Conservation (phyloP, 2,329 filamentous ascomycete genomes). For the Beauveria sp. region DNA sequence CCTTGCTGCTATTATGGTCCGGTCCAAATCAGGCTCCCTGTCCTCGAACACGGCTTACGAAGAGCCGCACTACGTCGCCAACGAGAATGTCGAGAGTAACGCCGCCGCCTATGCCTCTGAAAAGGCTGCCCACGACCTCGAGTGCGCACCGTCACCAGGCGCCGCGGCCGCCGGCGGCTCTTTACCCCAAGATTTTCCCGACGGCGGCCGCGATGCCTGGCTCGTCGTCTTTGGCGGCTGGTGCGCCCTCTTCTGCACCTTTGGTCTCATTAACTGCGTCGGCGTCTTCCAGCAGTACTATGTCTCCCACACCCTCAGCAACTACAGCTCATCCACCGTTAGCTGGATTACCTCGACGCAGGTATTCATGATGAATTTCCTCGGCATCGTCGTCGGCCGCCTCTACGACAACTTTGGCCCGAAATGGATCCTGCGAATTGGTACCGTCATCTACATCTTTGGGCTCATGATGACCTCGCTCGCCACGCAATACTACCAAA, state of each 20-base stretch:
- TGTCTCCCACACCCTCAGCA: slow-evolving; percentile 35
- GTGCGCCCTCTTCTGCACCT: slow-evolving; percentile 36
- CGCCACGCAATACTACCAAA: slow-evolving; percentile 35
- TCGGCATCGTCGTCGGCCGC: slow-evolving; percentile 47
- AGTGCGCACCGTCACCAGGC: not conserved
- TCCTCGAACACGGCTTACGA: slow-evolving; percentile 21
- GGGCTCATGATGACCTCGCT: slow-evolving; percentile 59
- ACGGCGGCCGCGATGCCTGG: slow-evolving; percentile 52
- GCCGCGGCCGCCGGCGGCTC: slow-evolving; percentile 15
- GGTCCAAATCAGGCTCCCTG: slow-evolving; percentile 17
- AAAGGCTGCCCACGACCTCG: not conserved
- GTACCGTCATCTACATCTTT: slow-evolving; percentile 51
- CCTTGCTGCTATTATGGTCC: slow-evolving; percentile 18
- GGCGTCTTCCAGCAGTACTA: slow-evolving; percentile 57
- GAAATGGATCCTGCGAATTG: slow-evolving; percentile 44
- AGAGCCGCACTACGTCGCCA: slow-evolving; percentile 9
- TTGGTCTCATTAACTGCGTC: slow-evolving; percentile 36
- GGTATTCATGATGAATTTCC: slow-evolving; percentile 39
- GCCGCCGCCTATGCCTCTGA: not conserved
- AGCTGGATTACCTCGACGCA: slow-evolving; percentile 54
- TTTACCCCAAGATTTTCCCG: slow-evolving; percentile 46
- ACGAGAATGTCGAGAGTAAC: not conserved
- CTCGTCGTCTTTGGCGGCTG: slow-evolving; percentile 44
- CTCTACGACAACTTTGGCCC: slow-evolving; percentile 60
- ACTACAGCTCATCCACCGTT: slow-evolving; percentile 43